Evolutionary conservation across 2,329 filamentous ascomycete genomes (phyloP).

Genomic region (Colletotrichum nymphaeae): DNA sequence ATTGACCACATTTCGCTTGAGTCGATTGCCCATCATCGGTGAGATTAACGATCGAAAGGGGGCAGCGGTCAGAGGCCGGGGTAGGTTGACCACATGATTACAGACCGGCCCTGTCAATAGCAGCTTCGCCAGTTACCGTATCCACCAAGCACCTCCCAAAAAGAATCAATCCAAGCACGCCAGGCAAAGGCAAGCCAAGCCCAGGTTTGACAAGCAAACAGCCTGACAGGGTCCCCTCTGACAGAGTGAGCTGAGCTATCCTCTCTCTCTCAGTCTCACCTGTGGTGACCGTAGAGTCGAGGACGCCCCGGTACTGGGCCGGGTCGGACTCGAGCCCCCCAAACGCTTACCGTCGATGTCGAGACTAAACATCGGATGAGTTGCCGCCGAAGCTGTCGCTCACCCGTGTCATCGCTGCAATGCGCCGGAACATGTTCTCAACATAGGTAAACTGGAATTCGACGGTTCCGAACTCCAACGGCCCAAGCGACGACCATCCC

Average conservation of each 20-base stretch:
- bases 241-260: not conserved
- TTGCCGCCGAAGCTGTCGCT: slow-evolving; percentile 1
- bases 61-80: slow-evolving; percentile 11
- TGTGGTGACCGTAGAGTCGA: not conserved
- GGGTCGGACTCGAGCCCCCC: not conserved
- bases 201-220: not conserved
- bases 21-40: slow-evolving; percentile 29
- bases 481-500: not conserved
- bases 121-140: slow-evolving; percentile 3
- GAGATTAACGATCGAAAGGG: slow-evolving; percentile 35
- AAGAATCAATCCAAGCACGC: not conserved
- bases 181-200: not conserved
- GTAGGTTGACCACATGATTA: slow-evolving; percentile 31
- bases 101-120: slow-evolving; percentile 14
- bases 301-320: not conserved
- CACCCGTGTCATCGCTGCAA: slow-evolving; percentile 8
- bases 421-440: not conserved
- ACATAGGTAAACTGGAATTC: not conserved
- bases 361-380: slow-evolving; percentile 9
- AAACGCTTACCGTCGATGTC: not conserved
- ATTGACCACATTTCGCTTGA: slow-evolving; percentile 29
- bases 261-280: not conserved
- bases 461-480: not conserved
- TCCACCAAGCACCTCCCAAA: slow-evolving; percentile 1
- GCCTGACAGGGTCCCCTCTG: not conserved